Evolutionary conservation across 176 grass and related monocot species (phyloP), one percentile per base, ranked within the genome.

Genomic region (Raddia guianensis): DNA sequence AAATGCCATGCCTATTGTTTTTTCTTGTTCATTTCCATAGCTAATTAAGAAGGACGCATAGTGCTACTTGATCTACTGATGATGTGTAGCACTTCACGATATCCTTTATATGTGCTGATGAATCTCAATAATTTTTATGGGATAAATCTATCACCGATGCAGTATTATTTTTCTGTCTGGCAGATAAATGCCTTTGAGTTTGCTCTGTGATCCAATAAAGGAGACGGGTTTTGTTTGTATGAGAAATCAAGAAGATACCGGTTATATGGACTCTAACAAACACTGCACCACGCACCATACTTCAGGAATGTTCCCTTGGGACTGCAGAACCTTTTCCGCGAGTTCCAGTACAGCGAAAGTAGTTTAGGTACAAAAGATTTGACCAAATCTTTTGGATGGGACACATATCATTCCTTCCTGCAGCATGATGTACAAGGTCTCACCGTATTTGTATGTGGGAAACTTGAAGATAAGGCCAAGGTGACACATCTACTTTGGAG

Each of bases 381-480:
- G 76, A 97, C 93, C 48, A 97, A 97, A 87, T 97, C 93, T 86
- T 97, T 97, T 90, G 93, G 93, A 73, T 97, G 93, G 93, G 93
- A 97, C 83, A 97, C 93, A 63, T 97, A 93, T 88, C 88, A 97
- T 83, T 97, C 93, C 90, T 97, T 97, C 86, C 92, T 97, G 93
- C 93, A 97, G 76, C 93, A 97, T 78, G 93, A 92, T 73, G 90
- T 91, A 68, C 93, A 97, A 81, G 93, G 93, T 82, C 88, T 97
- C 76, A 93, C 92, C 71, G 88, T 87, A 87, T 90, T 97, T 84
- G 88, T 97, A 33, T 90, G 93, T 68, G 93, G 93, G 79, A 97
- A 93, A 89, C 87, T 97, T 66, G 90, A 97, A 84, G 90, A 88
- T 78, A 97, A 97, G 68, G 93, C 91, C 90, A 97, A 97, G 93